Evolutionary conservation across 2,329 filamentous ascomycete species (phyloP).

Genomic region (Pseudocercospora macadamiae): DNA sequence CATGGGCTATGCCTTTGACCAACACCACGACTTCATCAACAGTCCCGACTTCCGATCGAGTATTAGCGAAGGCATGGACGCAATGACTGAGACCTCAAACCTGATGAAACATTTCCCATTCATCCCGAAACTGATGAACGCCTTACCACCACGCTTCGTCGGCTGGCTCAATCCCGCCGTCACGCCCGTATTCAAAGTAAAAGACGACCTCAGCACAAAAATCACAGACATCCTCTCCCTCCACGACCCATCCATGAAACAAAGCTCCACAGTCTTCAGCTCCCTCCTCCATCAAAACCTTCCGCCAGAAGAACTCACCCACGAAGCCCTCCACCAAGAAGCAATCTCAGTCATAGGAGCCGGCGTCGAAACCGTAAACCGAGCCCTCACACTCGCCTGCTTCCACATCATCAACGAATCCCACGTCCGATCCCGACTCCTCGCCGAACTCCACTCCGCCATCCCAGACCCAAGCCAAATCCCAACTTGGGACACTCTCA

Average conservation of each 20-base stretch:
- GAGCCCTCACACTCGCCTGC: constrained; percentile 45
- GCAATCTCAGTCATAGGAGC: constrained; percentile 50
- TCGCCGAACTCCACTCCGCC: constrained; percentile 41
- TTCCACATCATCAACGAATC: constrained; percentile 46
- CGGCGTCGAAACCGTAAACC: constrained; percentile 50
- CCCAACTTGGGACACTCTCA: constrained; percentile 16
- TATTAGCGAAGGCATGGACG: constrained; percentile 11
- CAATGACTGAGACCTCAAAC: constrained; percentile 5
- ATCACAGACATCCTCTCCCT: neutral
- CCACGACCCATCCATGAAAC: neutral
- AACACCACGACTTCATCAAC: constrained; percentile 11
- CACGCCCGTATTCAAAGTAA: constrained; percentile 7
- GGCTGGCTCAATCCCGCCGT: constrained; percentile 8
- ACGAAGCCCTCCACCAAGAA: constrained; percentile 45
- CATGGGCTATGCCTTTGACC: constrained; percentile 14
- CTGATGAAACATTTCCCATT: constrained; percentile 6
- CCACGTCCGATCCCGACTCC: constrained; percentile 39
- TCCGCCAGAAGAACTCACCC: constrained; percentile 38
- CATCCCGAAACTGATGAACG: constrained; percentile 3
- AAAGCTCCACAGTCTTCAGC: constrained; percentile 16
- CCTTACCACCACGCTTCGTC: neutral
- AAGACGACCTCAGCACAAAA: neutral
- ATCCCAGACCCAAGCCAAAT: constrained; percentile 16
- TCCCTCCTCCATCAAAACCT: constrained; percentile 13
- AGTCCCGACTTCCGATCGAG: constrained; percentile 9